A percentile compares a stretch with the other conserved stretches of the same genome.
These are phyloP conservation scores for Penicillium verhagenii DNA, from an alignment of 495 filamentous ascomycete genomes.

Conservation along the genomic window DNA sequence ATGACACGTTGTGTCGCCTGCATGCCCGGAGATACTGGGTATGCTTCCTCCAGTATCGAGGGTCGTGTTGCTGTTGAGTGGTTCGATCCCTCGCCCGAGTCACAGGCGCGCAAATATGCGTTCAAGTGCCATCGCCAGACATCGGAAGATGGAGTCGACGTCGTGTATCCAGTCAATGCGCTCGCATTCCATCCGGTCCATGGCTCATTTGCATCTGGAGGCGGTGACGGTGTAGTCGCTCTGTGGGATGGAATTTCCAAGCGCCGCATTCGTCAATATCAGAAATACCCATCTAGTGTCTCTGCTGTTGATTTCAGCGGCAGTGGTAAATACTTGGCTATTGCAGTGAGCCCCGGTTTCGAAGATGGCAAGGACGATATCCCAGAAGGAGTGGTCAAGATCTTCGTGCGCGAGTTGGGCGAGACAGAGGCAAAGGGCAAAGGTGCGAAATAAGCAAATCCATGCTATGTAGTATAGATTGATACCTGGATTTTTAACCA, in stretches of 20 bases:
- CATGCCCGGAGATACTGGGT: constrained; percentile 94
- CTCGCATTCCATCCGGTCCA: constrained; percentile 87
- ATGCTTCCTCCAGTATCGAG: constrained; percentile 85
- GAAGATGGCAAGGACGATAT: constrained; percentile 85
- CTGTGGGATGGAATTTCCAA: constrained; percentile 94
- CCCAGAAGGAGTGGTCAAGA: constrained; percentile 64
- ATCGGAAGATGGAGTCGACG: constrained; percentile 64
- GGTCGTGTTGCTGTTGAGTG: constrained; percentile 94
- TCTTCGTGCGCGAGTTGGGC: constrained; percentile 77
- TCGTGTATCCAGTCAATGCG: constrained; percentile 94
- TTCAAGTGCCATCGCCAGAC: constrained; percentile 95
- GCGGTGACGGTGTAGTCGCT: constrained; percentile 91
- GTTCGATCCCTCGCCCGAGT: constrained; percentile 84
- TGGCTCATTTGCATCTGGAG: constrained; percentile 90
- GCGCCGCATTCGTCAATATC: constrained; percentile 86
- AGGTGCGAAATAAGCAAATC: constrained; percentile 53
- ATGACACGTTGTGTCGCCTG: constrained; percentile 92
- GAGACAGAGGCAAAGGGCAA: constrained; percentile 91
- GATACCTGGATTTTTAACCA: no score
- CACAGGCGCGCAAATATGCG: constrained; percentile 90
- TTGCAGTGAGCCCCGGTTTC: constrained; percentile 85
- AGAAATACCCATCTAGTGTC: constrained; percentile 74
- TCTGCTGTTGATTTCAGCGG: constrained; percentile 71
- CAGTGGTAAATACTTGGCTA: constrained; percentile 79
- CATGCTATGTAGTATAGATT: not conserved